Evolutionary conservation across 2,329 filamentous ascomycete genomes (phyloP).

Genomic region (Xylariaceae sp.): DNA sequence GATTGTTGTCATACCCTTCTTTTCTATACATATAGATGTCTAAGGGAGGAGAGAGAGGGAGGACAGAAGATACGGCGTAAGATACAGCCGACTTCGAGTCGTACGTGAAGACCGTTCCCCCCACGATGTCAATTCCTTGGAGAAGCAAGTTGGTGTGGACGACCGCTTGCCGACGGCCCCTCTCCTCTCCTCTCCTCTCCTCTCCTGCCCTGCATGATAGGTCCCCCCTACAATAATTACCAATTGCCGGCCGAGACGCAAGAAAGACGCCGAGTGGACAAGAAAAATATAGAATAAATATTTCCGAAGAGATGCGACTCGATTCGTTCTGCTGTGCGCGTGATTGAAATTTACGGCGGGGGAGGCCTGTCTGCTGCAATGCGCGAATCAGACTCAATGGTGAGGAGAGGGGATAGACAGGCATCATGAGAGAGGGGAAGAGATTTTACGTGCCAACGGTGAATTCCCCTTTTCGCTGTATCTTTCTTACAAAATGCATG

Average conservation of each 20-base stretch:
- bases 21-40: too few species aligned
- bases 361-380: neutral
- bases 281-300: neutral
- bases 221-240: neutral
- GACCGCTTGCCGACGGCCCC: neutral
- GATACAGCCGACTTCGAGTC: too few species aligned
- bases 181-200: too few species aligned
- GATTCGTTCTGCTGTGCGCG: neutral
- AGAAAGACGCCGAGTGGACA: neutral
- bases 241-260: neutral
- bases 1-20: too few species aligned
- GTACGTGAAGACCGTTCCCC: too few species aligned
- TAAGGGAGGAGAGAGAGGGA: too few species aligned
- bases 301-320: neutral
- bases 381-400: neutral
- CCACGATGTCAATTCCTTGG: too few species aligned
- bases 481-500: neutral
- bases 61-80: too few species aligned
- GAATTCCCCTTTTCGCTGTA: too few species aligned
- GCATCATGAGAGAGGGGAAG: neutral
- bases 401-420: neutral
- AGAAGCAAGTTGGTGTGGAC: neutral
- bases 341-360: neutral
- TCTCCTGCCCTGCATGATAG: neutral
- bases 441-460: too few species aligned